Evolutionary conservation across 345 rosid species (phyloP), one percentile per base, ranked within the genome.

Genomic region (Corchorus olitorius): DNA sequence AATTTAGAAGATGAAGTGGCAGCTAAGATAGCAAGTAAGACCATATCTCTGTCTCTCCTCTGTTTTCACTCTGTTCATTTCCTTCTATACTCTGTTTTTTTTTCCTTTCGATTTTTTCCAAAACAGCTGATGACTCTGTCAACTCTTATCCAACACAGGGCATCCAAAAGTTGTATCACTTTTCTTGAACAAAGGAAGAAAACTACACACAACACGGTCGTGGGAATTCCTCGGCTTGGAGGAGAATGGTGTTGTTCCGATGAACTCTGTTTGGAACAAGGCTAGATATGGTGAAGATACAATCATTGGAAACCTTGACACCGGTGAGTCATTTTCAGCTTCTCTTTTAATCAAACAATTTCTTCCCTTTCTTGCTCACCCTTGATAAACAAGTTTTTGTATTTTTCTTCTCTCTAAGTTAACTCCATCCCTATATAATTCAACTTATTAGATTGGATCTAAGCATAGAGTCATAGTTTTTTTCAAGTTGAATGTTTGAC

Each of bases 221-320:
- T 95, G 99, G 98, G 93, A 91, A n/a, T 95, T 93, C 76, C 81
- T 95, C 68, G 87, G 89, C 13, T 83, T 89, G 19, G 97, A 93
- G 77, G 84, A 79, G 2, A 55, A 83, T 67, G 91, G 90, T 27
- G 65, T 52, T 0, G 43, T 82, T 43, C 82, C 83, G 7, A 77
- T 88, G 3, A 69, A 82, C 27, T 88, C 97, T 16, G 66, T 89
- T 56, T 93, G 98, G 99, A 83, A 79, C 59, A 88, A 86, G 65
- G 90, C 97, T 9, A 84, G 89, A 70, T 92, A 79, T 55, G 99
- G 98, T 19, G 88, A 90, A 86, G 94, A 92, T 68, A 64, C 87
- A 27, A 95, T 92, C 72, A 89, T 95, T 19, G 99, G 92, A 54
- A 95, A 92, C 81, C 93, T 95, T 53, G 99, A 95, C 83, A 77